Percentiles rank a stretch among this genome's conserved stretches.
Evolutionary conservation across 1,284 basidiomycete species (phyloP).

Genomic region (Ganoderma lingzhi): DNA sequence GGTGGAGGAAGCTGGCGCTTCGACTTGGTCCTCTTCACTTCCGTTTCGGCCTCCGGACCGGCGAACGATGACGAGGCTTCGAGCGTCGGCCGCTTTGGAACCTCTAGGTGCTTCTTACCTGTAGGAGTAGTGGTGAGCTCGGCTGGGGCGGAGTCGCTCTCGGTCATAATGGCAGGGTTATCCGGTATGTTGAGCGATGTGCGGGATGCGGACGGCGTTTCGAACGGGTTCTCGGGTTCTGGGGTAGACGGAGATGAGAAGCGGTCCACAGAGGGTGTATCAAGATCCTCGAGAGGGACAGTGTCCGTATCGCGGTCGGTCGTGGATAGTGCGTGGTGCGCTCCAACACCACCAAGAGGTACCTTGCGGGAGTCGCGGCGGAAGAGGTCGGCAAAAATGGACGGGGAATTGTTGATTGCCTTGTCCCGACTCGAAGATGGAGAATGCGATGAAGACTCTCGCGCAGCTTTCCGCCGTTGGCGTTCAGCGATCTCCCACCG

Average conservation of each 20-base stretch:
- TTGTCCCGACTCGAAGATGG: conserved; percentile 25
- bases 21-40: conserved; percentile 17
- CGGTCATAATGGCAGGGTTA: conserved; percentile 42
- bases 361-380: conserved; percentile 47
- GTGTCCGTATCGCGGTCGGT: conserved; percentile 50
- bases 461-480: conserved; percentile 68
- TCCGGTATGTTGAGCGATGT: conserved; percentile 56
- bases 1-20: conserved; percentile 51
- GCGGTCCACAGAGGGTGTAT: conserved; percentile 42
- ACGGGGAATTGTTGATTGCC: conserved; percentile 41
- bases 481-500: conserved; percentile 80
- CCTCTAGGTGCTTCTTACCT: conserved; percentile 9
- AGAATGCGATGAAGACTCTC: conserved; percentile 54
- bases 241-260: conserved; percentile 46
- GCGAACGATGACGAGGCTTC: conserved; percentile 32
- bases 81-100: conserved; percentile 35
- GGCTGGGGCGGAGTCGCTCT: conserved; percentile 33
- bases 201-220: conserved; percentile 52
- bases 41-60: background rate
- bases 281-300: conserved; percentile 61
- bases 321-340: conserved; percentile 46
- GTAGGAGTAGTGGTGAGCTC: conserved; percentile 14
- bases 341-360: conserved; percentile 42
- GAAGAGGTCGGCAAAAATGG: conserved; percentile 62
- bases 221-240: conserved; percentile 58